Conservation (phyloP, 2,329 filamentous ascomycete species). For the Fusarium albosuccineum region DNA sequence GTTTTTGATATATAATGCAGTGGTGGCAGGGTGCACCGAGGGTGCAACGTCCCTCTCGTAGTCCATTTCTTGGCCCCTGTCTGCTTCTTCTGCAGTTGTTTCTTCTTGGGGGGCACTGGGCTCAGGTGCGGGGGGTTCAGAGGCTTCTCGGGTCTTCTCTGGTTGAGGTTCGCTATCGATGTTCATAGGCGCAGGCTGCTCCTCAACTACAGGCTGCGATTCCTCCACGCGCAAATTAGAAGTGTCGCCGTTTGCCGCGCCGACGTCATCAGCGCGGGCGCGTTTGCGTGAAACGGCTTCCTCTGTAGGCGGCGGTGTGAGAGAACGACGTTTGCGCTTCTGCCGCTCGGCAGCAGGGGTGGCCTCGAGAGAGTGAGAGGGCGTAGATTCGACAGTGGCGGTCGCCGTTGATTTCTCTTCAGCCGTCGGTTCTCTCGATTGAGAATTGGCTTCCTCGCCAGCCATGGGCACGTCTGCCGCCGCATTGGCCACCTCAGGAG, state of each 20-base stretch:
- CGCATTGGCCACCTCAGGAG: slow-evolving; percentile 1
- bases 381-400: slow-evolving; percentile 22
- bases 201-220: slow-evolving; percentile 13
- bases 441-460: slow-evolving; percentile 22
- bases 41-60: slow-evolving; percentile 60
- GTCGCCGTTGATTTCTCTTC: slow-evolving; percentile 30
- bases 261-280: slow-evolving; percentile 59
- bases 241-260: slow-evolving; percentile 22
- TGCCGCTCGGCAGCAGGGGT: slow-evolving; percentile 53
- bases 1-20: slow-evolving; percentile 88
- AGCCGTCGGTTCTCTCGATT: slow-evolving; percentile 15
- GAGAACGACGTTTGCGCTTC: slow-evolving; percentile 76
- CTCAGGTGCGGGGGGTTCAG: slow-evolving; percentile 8
- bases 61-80: slow-evolving; percentile 48
- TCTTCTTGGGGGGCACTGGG: slow-evolving; percentile 1
- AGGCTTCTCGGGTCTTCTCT: slow-evolving; percentile 12
- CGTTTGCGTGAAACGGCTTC: slow-evolving; percentile 69
- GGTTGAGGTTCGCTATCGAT: slow-evolving; percentile 20
- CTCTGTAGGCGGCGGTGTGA: slow-evolving; percentile 68
- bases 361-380: slow-evolving; percentile 23
- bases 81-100: slow-evolving; percentile 13
- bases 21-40: slow-evolving; percentile 78
- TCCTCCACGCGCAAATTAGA: slow-evolving; percentile 29
- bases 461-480: slow-evolving; percentile 15
- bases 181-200: slow-evolving; percentile 31